Percentiles rank a stretch among this genome's conserved stretches.
Evolutionary conservation across 495 filamentous ascomycete species (phyloP).

Genomic region (Viridothelium virens): DNA sequence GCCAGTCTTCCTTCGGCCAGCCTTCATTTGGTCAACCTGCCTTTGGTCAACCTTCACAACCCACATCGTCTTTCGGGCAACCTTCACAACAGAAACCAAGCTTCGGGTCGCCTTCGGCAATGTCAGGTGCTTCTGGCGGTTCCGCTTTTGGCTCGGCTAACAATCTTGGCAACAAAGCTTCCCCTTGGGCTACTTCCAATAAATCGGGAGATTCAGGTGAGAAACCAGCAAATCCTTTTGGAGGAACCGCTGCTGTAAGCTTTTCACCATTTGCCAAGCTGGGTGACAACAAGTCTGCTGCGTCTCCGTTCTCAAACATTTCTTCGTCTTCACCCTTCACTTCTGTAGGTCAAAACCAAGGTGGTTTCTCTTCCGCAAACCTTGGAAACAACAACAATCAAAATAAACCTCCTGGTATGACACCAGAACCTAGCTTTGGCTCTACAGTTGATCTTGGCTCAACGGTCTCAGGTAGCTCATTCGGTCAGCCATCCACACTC

Average conservation of each 20-base stretch:
- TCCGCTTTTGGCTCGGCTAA: conserved; percentile 12
- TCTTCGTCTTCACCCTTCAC: conserved; percentile 18
- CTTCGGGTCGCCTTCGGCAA: conserved; percentile 9
- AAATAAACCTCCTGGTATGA: conserved; percentile 21
- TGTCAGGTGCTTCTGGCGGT: conserved; percentile 10
- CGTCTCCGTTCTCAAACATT: conserved; percentile 13
- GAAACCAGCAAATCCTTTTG: conserved; percentile 17
- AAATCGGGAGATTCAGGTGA: not conserved
- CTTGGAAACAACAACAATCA: conserved; percentile 18
- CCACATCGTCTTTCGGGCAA: conserved; percentile 14
- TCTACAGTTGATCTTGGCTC: conserved; percentile 36
- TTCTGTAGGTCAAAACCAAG: conserved; percentile 8
- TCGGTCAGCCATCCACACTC: conserved; percentile 18
- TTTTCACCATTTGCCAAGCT: conserved; percentile 20
- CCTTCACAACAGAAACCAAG: conserved; percentile 9
- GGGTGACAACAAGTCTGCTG: conserved; percentile 15
- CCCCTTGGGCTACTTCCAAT: conserved; percentile 13
- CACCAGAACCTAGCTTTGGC: conserved; percentile 31
- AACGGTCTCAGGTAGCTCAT: conserved; percentile 23
- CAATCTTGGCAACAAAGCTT: conserved; percentile 9
- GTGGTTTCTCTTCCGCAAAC: conserved; percentile 22
- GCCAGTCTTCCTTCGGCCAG: conserved; percentile 4
- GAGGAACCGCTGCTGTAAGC: conserved; percentile 13
- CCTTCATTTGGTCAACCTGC: not conserved
- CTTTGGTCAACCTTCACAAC: conserved; percentile 17